Evolutionary conservation across 345 rosid species (phyloP), one percentile per base, ranked within the genome.

Genomic region (Cardamine chenopodiifolia): DNA sequence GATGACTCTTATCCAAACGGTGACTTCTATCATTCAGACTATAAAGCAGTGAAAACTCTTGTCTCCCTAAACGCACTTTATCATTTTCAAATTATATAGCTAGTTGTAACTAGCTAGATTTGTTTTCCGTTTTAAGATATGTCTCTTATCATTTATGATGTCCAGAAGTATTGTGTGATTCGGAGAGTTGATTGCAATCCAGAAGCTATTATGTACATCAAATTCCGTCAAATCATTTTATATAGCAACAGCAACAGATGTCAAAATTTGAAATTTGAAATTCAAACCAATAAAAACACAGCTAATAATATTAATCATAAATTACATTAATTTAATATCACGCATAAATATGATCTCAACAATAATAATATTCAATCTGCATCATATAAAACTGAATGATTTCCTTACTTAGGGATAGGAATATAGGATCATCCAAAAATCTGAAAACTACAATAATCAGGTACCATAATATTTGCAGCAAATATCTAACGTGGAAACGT

Each of bases 1-100:
- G 9, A 45, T 67, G 59, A 70, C 73, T 37, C 25, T 74, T 2
- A 12, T 25, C 29, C 73, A 78, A 29, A 58, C 81, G 3, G 42
- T 62, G 11, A 17, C 39, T 72, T 32, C 61, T 0, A 15, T 72
- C 35, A 20, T 60, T 5, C 37, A 71, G 7, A 35, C 49, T 68
- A 5, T 17, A 6, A 17, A 45, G 52, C 1, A 47, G 14, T 8
- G 22, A 7, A 18, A 47, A 7, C 20, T 4, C 13, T 20, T 5
- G 5, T 12, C 23, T 31, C 15, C 5, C 25, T 58, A 31, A 5
- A 37, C 14, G 4, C 13, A 34, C 12, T 34, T 34, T 34, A 1
- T 39, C 12, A 0, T 7, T 7, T 11, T 64, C 12, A 11, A 29
- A 47, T 10, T 8, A 64, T 47, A 11, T 26, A 44, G 50, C 52